phyloP scores from a whole-genome alignment of 148 eudicot genomes.

The Rhododendron mucronatum region DNA sequence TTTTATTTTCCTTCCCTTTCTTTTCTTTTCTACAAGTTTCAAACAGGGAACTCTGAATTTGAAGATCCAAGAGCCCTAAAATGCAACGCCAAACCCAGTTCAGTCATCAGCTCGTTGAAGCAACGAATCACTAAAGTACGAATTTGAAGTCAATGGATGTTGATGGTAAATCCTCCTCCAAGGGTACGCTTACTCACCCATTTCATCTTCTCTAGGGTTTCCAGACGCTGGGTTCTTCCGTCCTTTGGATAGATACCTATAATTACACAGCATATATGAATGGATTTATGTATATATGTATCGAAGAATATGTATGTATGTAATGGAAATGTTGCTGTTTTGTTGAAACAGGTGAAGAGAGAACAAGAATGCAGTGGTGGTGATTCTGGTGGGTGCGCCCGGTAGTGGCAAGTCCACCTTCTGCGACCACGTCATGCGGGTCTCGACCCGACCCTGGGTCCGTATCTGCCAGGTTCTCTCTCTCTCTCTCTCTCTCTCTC shows the following conservation, averaged over 20 bases:
- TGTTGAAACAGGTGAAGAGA: slow-evolving; percentile 22
- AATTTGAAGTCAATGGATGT: background rate
- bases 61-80: too few relatives aligned
- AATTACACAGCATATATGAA: background rate
- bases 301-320: too few relatives aligned
- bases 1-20: too few relatives aligned
- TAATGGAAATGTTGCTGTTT: background rate
- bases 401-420: slow-evolving; percentile 98
- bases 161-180: background rate
- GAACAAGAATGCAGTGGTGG: slow-evolving; percentile 36
- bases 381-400: slow-evolving; percentile 76
- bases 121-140: too few relatives aligned
- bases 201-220: slow-evolving; percentile 1
- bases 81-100: too few relatives aligned
- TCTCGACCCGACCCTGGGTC: slow-evolving; percentile 65
- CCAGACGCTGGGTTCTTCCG: too few relatives aligned
- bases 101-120: too few relatives aligned
- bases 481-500: slow-evolving; percentile 19
- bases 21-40: too few relatives aligned
- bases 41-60: too few relatives aligned
- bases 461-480: slow-evolving; percentile 83
- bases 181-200: background rate
- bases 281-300: background rate
- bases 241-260: too few relatives aligned
- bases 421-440: slow-evolving; percentile 54